Conservation (phyloP, 1,284 basidiomycete genomes). For the Apiotrichum akiyoshidainum region DNA sequence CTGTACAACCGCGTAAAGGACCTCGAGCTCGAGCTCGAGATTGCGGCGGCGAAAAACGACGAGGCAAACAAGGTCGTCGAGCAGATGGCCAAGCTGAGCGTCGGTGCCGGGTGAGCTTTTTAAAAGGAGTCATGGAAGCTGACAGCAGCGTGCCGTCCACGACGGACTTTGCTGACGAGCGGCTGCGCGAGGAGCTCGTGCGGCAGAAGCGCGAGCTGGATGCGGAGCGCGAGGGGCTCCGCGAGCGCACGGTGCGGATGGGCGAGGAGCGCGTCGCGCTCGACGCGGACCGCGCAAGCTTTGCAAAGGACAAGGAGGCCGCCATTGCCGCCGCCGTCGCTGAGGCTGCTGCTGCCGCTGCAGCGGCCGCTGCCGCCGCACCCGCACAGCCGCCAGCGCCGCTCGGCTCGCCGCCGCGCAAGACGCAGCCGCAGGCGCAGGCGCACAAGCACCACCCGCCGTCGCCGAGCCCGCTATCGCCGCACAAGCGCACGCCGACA, state of each 20-base stretch:
- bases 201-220: constrained; percentile 55
- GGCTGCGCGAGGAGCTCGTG: constrained; percentile 27
- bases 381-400: constrained; percentile 3
- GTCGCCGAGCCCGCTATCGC: constrained; percentile 40
- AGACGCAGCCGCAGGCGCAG: not conserved
- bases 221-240: constrained; percentile 64
- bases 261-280: constrained; percentile 58
- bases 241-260: constrained; percentile 62
- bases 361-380: constrained; percentile 22
- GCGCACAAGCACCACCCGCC: constrained; percentile 22
- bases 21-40: constrained; percentile 44
- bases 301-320: constrained; percentile 61
- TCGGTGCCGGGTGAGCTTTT: constrained; percentile 26
- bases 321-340: not conserved
- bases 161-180: constrained; percentile 23
- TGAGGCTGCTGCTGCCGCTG: constrained; percentile 55
- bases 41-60: constrained; percentile 36
- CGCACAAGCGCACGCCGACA: constrained; percentile 21
- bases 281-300: constrained; percentile 58
- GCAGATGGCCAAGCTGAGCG: constrained; percentile 34
- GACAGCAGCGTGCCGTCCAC: constrained; percentile 12
- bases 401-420: not conserved
- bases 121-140: too few relatives aligned
- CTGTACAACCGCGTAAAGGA: constrained; percentile 44
- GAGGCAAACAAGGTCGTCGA: constrained; percentile 39